These are phyloP conservation scores for Salix exigua DNA, from an alignment of 345 rosid genomes.

Conservation along the genomic window DNA sequence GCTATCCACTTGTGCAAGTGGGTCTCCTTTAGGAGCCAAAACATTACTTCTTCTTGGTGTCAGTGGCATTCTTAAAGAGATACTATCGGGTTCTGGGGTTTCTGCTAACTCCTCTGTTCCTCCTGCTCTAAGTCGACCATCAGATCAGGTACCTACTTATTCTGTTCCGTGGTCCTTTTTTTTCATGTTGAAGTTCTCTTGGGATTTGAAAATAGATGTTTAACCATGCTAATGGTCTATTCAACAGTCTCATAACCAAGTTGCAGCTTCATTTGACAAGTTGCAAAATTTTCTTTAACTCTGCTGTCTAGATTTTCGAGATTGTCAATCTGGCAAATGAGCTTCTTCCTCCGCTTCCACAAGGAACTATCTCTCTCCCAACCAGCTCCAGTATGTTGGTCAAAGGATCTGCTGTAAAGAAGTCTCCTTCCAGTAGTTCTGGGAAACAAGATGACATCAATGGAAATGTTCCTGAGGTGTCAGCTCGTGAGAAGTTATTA, in stretches of 20 bases:
- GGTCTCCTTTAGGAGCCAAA: conserved; percentile 90
- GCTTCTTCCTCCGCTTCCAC: conserved; percentile 95
- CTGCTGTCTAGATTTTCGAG: conserved; percentile 74
- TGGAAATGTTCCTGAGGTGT: conserved; percentile 51
- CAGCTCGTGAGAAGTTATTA: conserved; percentile 80
- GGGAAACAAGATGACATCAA: conserved; percentile 60
- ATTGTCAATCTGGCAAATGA: conserved; percentile 97
- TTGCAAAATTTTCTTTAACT: background rate
- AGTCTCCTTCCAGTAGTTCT: conserved; percentile 60
- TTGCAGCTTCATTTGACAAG: background rate
- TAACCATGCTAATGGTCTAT: background rate
- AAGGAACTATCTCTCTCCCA: conserved; percentile 90
- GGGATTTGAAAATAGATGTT: background rate
- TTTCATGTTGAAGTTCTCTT: background rate
- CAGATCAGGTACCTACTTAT: conserved; percentile 75
- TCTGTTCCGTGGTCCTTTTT: background rate
- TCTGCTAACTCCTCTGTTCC: conserved; percentile 79
- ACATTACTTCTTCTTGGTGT: conserved; percentile 90
- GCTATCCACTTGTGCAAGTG: conserved; percentile 96
- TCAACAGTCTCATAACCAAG: background rate
- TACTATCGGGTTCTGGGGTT: conserved; percentile 80
- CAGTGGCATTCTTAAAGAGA: conserved; percentile 90
- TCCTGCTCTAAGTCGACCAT: conserved; percentile 86
- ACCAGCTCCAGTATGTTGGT: conserved; percentile 57
- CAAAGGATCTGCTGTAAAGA: conserved; percentile 68